phyloP scores from a whole-genome alignment of 2,329 filamentous ascomycete species.

The Fusarium falciforme region DNA sequence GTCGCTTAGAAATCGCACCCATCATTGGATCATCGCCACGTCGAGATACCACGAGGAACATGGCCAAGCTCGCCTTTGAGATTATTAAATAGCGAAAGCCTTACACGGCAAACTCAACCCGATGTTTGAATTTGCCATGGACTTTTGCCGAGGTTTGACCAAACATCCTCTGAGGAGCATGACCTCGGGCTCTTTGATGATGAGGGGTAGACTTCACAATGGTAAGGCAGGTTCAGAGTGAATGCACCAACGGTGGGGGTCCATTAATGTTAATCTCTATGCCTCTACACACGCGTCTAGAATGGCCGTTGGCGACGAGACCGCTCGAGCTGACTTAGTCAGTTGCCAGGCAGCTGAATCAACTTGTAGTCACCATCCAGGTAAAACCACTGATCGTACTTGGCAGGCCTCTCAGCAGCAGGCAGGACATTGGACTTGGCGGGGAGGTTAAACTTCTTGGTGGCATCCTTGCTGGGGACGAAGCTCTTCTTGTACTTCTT shows the following conservation, averaged over 20 bases:
- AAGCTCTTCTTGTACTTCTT: slow-evolving; percentile 48
- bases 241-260: neutral
- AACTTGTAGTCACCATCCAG: slow-evolving; percentile 48
- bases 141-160: neutral
- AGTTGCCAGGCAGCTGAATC: slow-evolving; percentile 40
- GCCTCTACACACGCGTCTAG: neutral
- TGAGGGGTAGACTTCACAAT: neutral
- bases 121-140: neutral
- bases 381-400: slow-evolving; percentile 54
- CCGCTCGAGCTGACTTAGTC: neutral
- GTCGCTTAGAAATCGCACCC: neutral
- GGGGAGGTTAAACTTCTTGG: slow-evolving; percentile 48
- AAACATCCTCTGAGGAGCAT: neutral
- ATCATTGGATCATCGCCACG: neutral
- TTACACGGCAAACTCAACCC: neutral
- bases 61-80: neutral
- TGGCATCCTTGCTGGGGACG: slow-evolving; percentile 47
- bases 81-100: neutral
- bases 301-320: neutral
- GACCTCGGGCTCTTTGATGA: neutral
- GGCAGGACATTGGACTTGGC: slow-evolving; percentile 44
- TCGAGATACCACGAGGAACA: neutral
- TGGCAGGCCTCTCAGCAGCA: slow-evolving; percentile 45
- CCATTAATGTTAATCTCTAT: neutral
- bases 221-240: neutral